Base-by-base conservation (phyloP, 768 basidiomycete genomes). In the Leucocoprinus leucothites region DNA sequence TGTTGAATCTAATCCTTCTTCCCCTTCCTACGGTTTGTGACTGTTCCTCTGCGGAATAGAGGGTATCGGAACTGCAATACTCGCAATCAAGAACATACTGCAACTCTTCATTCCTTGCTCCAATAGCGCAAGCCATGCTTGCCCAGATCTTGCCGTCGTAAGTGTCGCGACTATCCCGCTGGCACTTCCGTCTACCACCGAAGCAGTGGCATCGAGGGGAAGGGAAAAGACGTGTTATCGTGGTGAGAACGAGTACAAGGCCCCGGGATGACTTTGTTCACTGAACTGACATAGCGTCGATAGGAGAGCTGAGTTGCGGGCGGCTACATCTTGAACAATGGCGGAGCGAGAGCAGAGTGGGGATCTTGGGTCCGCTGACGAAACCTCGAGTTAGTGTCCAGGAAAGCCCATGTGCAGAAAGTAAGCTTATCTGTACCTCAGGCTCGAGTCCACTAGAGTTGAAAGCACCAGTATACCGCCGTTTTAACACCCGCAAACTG, bases 271-370 rank as follows among this genome's bases (percentile, higher is more conserved):
- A 92, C 93, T 48, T 80, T 88, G 58, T 91, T 76, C 16, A 94
- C 94, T 0, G 89, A 87, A 18, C 84, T 91, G 89, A 82, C n/a
- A 94, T 82, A n/a, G n/a, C n/a, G n/a, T n/a, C n/a, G n/a, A n/a
- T n/a, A n/a, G n/a, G n/a, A n/a, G n/a, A n/a, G n/a, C n/a, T n/a
- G n/a, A n/a, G n/a, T n/a, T n/a, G n/a, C n/a, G n/a, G n/a, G n/a
- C n/a, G n/a, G n/a, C n/a, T n/a, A n/a, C n/a, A n/a, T n/a, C n/a
- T n/a, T n/a, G n/a, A n/a, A n/a, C n/a, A n/a, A n/a, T n/a, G n/a
- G n/a, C n/a, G n/a, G n/a, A n/a, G n/a, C 66, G 57, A 61, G 72
- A 74, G n/a, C n/a, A n/a, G n/a, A n/a, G n/a, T n/a, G n/a, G n/a
- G n/a, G n/a, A n/a, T n/a, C n/a, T n/a, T n/a, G n/a, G n/a, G n/a